Base-by-base conservation (phyloP, 192 early-diverging fungal genomes). In the Backusella tuberculispora region DNA sequence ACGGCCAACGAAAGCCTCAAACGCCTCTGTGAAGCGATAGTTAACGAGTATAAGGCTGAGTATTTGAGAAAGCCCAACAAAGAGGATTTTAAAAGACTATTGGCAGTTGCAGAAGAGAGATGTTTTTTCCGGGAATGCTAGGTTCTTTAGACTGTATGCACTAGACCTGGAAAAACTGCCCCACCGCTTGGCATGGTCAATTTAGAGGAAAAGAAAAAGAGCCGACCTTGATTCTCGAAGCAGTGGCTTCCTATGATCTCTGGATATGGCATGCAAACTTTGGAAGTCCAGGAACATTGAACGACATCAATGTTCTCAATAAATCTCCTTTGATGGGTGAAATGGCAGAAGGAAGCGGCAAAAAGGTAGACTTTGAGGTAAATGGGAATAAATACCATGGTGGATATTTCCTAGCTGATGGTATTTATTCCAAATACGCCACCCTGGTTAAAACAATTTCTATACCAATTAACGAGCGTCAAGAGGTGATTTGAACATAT, bases 71-170 rank as follows among this genome's bases (percentile, higher is more conserved):
- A 6, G 6, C 53, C 53, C 4, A 42, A 42, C 7, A 7, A 42
- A 42, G 41, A 42, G 7, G 41, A 42, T 42, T 3, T 42, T 7
- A 42, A 42, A 42, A 3, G 41, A 3, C 41, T 42, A 5, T 42
- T 42, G 41, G 41, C 3, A 3, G 41, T 5, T 3, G 41, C 4
- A 5, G 41, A 42, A 7, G 7, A 42, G 7, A 42, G 41, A 42
- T 78, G 77, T 4, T 79, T 79, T 60, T n/a, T n/a, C 63, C 78
- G 17, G 78, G 77, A 8, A 79, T 79, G 77, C 10, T 79, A n/a
- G 77, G 78, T 2, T 80, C 66, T n/a, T 38, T 79, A 40, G 78
- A 79, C 26, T 79, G 77, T 47, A 79, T 66, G 68, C 77, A 79
- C 34, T 79, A 69, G 76, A 41, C 37, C 19, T 29, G 41, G 41